Percentiles rank a stretch among this genome's conserved stretches.
Conservation (phyloP, 305 asterid species). For the Solanum aculeatissimum region DNA sequence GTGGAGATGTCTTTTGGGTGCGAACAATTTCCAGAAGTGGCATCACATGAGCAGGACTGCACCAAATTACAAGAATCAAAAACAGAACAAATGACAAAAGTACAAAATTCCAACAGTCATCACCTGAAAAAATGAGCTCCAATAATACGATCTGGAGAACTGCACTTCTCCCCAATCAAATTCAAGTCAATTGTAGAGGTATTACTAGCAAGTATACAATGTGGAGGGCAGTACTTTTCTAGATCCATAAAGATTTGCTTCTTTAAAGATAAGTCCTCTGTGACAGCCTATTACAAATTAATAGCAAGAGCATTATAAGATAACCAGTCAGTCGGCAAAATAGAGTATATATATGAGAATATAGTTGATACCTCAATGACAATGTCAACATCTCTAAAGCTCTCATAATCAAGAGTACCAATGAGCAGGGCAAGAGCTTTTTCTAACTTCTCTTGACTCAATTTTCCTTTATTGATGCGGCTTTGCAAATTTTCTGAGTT, state of each 20-base stretch:
- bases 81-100: neutral
- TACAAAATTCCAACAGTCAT: neutral
- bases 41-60: constrained; percentile 98
- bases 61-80: neutral
- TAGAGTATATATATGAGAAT: neutral
- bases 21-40: constrained; percentile 94
- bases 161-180: constrained; percentile 73
- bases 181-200: constrained; percentile 86
- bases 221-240: constrained; percentile 75
- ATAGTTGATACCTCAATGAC: constrained; percentile 69
- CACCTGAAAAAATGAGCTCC: constrained; percentile 99
- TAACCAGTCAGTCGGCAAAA: neutral
- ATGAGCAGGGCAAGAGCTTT: constrained; percentile 61
- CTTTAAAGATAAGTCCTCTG: constrained; percentile 79
- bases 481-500: constrained; percentile 68
- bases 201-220: constrained; percentile 88
- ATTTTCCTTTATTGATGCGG: constrained; percentile 76
- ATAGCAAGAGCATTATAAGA: neutral
- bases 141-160: constrained; percentile 66
- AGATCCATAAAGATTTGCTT: constrained; percentile 84
- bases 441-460: constrained; percentile 69
- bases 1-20: constrained; percentile 76
- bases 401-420: constrained; percentile 71
- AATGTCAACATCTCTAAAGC: constrained; percentile 88
- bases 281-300: constrained; percentile 51